A percentile compares a stretch with the other conserved stretches of the same genome.
phyloP scores from a whole-genome alignment of 2,329 filamentous ascomycete genomes.

The Zymoseptoria crescenta region DNA sequence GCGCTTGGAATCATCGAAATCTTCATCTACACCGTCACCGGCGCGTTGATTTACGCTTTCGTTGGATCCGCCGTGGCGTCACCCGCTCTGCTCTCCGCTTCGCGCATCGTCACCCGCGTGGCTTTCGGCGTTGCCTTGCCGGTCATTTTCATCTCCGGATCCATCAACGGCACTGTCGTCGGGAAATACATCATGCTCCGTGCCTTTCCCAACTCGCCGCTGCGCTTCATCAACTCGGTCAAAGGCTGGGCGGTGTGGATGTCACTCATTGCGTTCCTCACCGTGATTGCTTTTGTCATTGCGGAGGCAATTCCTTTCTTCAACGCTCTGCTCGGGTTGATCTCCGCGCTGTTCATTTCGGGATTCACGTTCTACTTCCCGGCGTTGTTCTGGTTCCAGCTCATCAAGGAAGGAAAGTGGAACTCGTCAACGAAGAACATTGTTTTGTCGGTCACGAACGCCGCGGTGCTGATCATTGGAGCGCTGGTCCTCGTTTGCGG shows the following conservation, averaged over 20 bases:
- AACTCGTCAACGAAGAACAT: slow-evolving; percentile 41
- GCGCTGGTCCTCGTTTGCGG: slow-evolving; percentile 30
- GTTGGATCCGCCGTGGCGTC: slow-evolving; percentile 54
- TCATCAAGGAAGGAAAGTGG: slow-evolving; percentile 42
- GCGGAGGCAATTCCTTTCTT: slow-evolving; percentile 67
- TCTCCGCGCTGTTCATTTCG: slow-evolving; percentile 55
- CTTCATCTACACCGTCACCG: slow-evolving; percentile 57
- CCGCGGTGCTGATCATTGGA: slow-evolving; percentile 33
- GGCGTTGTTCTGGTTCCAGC: slow-evolving; percentile 35
- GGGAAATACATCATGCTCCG: slow-evolving; percentile 55
- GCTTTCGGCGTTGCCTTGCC: slow-evolving; percentile 65
- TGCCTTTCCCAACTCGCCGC: slow-evolving; percentile 49
- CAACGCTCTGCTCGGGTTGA: slow-evolving; percentile 59
- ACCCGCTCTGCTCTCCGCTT: slow-evolving; percentile 59
- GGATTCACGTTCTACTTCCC: slow-evolving; percentile 50
- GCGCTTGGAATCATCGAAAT: slow-evolving; percentile 57
- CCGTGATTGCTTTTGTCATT: slow-evolving; percentile 60
- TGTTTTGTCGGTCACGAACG: slow-evolving; percentile 38
- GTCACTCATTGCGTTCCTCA: slow-evolving; percentile 48
- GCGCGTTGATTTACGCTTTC: slow-evolving; percentile 61
- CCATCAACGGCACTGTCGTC: slow-evolving; percentile 55
- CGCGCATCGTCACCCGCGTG: slow-evolving; percentile 49
- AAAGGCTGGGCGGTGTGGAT: slow-evolving; percentile 52
- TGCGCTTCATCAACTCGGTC: slow-evolving; percentile 37
- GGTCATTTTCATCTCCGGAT: slow-evolving; percentile 65